These are phyloP conservation scores for Fusarium fujikuroi DNA, from an alignment of 2,329 filamentous ascomycete genomes.

Conservation along the genomic window DNA sequence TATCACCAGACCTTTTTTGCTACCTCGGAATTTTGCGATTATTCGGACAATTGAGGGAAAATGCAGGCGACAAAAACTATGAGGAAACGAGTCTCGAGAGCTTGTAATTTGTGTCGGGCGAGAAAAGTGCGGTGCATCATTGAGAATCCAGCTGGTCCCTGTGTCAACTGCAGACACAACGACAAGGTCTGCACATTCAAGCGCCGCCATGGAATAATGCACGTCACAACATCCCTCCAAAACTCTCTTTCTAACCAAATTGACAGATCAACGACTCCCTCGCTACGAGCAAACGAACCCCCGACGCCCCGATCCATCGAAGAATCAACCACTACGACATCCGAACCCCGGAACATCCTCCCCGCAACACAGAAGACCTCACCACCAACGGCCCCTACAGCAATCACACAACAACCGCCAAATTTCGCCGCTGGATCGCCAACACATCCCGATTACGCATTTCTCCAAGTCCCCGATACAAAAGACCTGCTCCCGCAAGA, in stretches of 20 bases:
- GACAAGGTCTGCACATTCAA: constrained; percentile 41
- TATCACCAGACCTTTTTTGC: no score
- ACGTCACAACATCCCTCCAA: neutral
- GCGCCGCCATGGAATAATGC: constrained; percentile 31
- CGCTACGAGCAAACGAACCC: constrained; percentile 1
- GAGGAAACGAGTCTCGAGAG: constrained; percentile 37
- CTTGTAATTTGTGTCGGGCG: constrained; percentile 38
- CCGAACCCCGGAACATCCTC: neutral
- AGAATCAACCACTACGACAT: neutral
- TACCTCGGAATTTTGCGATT: no score
- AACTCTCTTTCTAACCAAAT: neutral
- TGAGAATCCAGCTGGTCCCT: constrained; percentile 32
- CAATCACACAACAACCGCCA: neutral
- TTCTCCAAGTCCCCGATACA: constrained; percentile 37
- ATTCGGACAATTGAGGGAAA: no score
- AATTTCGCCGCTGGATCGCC: neutral
- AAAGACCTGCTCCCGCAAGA: constrained; percentile 40
- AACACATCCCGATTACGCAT: constrained; percentile 38
- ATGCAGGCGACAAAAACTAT: constrained; percentile 22
- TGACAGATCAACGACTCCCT: constrained; percentile 4
- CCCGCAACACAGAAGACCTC: neutral
- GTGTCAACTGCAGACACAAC: constrained; percentile 42
- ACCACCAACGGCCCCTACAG: neutral
- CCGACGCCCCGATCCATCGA: neutral
- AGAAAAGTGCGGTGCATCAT: constrained; percentile 43